Base-by-base conservation (phyloP, 768 basidiomycete genomes). In the Dendrothele bispora region DNA sequence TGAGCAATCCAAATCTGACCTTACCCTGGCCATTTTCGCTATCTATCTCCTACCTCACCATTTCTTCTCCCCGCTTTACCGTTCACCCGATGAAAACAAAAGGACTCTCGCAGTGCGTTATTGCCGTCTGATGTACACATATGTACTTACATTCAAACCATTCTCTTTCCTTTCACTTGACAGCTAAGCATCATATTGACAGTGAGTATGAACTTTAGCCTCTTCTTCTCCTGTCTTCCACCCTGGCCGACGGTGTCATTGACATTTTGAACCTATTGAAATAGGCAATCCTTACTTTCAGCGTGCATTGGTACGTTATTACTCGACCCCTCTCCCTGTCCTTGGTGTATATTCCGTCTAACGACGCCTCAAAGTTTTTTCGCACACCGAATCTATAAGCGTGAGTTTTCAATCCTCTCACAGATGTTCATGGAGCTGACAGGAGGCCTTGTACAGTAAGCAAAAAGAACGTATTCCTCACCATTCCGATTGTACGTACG, bases 311-410 rank as follows among this genome's bases (percentile, higher is more conserved):
- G 61, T 64, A 36, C 30, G 61, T 47, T 28, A 20, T 8, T 29
- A 25, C 35, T n/a, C n/a, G n/a, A 1, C 18, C 12, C 29, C 30
- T 27, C 20, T 40, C 2, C n/a, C 21, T 2, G 7, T 42, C 15
- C n/a, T 21, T 22, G 27, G 3, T 11, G n/a, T 28, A 10, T 32
- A n/a, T 32, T 10, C 30, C 30, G n/a, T 32, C n/a, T 32, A 32
- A 10, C 30, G 10, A 10, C n/a, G 30, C 4, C 12, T 5, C 14
- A 1, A 46, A 72, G 67, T 25, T 70, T 70, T 61, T 68, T 71
- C 36, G 66, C 68, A 14, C 63, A 67, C 35, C 56, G 74, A 7
- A 70, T 75, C 21, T 69, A 64, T 48, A 61, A 60, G 55, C 54
- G 73, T 74, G 50, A 43, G 72, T 60, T 34, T 5, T 2, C 11